Evolutionary conservation across 495 filamentous ascomycete species (phyloP).

Genomic region (Xanthoparmelia taractica): DNA sequence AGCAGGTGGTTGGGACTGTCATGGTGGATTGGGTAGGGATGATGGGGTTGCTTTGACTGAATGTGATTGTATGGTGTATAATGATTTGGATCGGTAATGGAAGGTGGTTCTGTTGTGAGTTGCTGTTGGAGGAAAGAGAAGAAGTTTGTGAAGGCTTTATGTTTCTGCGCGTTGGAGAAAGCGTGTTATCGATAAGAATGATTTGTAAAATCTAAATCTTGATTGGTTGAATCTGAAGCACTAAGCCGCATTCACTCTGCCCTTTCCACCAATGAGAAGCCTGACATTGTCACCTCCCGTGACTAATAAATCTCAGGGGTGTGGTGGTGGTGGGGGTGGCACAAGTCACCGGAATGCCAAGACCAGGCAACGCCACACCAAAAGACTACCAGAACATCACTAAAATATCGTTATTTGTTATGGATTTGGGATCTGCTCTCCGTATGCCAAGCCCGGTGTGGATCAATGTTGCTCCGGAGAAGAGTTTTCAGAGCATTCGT

Average conservation of each 20-base stretch:
- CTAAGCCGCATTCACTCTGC: not conserved
- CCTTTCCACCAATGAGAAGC: not conserved
- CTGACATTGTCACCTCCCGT: not conserved
- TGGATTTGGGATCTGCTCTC: too few relatives aligned
- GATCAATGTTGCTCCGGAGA: too few relatives aligned
- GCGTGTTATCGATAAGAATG: constrained; percentile 7
- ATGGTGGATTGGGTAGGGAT: constrained; percentile 30
- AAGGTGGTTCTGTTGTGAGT: not conserved
- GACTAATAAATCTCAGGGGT: too few relatives aligned
- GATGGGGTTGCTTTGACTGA: not conserved
- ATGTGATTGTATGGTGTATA: not conserved
- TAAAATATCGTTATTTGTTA: too few relatives aligned
- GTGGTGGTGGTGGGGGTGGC: too few relatives aligned
- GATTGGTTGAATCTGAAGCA: not conserved
- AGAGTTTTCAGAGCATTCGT: too few relatives aligned
- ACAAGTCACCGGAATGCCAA: too few relatives aligned
- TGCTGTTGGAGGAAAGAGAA: not conserved
- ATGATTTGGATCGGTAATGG: not conserved
- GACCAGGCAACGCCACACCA: too few relatives aligned
- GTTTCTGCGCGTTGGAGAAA: not conserved
- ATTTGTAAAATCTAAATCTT: not conserved
- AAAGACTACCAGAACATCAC: too few relatives aligned
- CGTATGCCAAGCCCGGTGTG: too few relatives aligned
- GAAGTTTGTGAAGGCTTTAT: not conserved
- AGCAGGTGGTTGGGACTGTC: constrained; percentile 56